Evolutionary conservation across 495 filamentous ascomycete genomes (phyloP).

Genomic region (Cercophora newfieldiana): DNA sequence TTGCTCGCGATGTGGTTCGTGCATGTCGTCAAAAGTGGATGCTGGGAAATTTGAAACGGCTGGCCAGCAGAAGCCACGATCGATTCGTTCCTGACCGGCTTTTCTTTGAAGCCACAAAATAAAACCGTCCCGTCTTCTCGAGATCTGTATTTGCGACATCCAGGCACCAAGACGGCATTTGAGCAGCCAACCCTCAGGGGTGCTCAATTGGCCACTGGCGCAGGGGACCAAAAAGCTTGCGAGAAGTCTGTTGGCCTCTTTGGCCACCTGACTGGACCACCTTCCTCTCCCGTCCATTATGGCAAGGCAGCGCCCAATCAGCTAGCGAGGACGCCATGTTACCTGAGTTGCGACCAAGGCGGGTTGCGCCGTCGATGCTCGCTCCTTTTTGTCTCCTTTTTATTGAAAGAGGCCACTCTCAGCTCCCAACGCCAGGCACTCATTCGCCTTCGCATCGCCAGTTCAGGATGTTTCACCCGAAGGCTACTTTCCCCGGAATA

Average conservation of each 20-base stretch:
- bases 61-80: not conserved
- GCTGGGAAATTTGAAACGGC: conserved; percentile 3
- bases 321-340: not conserved
- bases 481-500: too few species aligned
- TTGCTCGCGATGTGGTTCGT: not conserved
- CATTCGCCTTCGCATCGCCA: too few species aligned
- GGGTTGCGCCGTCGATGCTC: not conserved
- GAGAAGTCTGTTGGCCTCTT: too few species aligned
- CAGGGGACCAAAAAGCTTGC: not conserved
- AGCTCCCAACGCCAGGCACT: not conserved
- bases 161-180: not conserved
- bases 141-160: not conserved
- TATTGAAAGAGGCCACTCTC: conserved; percentile 1
- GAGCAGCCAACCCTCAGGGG: not conserved
- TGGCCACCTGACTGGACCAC: conserved; percentile 4
- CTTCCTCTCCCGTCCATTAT: conserved; percentile 12
- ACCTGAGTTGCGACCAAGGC: not conserved
- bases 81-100: not conserved
- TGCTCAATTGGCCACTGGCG: not conserved
- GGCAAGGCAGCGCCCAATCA: conserved; percentile 11
- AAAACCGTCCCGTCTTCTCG: not conserved
- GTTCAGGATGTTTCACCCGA: too few species aligned
- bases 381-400: not conserved
- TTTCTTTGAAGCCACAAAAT: conserved; percentile 2
- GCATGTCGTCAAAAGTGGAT: not conserved